phyloP scores from a whole-genome alignment of 176 grass and related monocot genomes.

The Aegilops bicornis region DNA sequence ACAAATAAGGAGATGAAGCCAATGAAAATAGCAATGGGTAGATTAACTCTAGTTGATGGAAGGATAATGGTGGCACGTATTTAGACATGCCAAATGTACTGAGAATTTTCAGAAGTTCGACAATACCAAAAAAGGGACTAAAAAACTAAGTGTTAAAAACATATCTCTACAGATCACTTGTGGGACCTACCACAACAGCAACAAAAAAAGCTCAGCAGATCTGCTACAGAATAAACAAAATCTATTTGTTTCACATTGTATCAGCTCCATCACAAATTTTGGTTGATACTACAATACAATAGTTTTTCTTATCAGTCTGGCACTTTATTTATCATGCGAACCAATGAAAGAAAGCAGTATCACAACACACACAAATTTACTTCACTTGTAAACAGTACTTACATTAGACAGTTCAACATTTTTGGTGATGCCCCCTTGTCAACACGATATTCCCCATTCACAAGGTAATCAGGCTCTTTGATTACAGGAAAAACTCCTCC shows the following conservation, averaged over 20 bases:
- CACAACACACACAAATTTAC: not conserved
- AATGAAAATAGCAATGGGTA: not conserved
- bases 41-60: not conserved
- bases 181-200: too few relatives aligned
- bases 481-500: conserved; percentile 99
- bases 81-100: not conserved
- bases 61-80: not conserved
- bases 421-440: conserved; percentile 98
- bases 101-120: not conserved
- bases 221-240: not conserved
- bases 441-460: conserved; percentile 94
- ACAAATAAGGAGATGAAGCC: conserved; percentile 18
- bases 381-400: conserved; percentile 25
- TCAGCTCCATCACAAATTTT: not conserved
- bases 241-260: not conserved
- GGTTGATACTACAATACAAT: not conserved
- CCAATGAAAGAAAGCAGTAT: not conserved
- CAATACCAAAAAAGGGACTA: not conserved
- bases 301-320: not conserved
- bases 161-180: too few relatives aligned
- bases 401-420: conserved; percentile 99
- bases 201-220: too few relatives aligned
- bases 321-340: not conserved
- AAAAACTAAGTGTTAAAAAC: not conserved
- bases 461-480: conserved; percentile 99